A percentile compares a stretch with the other conserved stretches of the same genome.
Evolutionary conservation across 2,329 filamentous ascomycete genomes (phyloP).

Genomic region (Aspergillus oerlinghausenensis): DNA sequence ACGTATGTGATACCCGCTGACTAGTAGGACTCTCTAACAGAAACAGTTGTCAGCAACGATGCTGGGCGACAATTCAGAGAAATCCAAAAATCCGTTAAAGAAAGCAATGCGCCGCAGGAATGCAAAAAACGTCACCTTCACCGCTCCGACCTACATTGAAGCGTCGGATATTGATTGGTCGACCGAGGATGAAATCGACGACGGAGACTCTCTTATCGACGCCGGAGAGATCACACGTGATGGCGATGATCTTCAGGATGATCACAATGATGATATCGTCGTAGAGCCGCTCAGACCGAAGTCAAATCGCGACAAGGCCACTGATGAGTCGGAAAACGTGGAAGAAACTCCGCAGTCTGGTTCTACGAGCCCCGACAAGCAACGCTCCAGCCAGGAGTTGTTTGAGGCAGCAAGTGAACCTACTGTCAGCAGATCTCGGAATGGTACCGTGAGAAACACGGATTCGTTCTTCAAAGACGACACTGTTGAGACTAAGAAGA

Average conservation of each 20-base stretch:
- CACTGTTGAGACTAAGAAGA: slow-evolving; percentile 91
- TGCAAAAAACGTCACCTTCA: slow-evolving; percentile 81
- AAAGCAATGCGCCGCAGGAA: slow-evolving; percentile 77
- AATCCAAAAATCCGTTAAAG: slow-evolving; percentile 76
- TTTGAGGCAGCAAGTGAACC: slow-evolving; percentile 46
- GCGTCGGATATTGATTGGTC: slow-evolving; percentile 85
- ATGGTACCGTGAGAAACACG: slow-evolving; percentile 82
- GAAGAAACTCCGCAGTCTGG: slow-evolving; percentile 24
- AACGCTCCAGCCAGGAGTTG: slow-evolving; percentile 62
- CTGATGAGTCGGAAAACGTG: slow-evolving; percentile 20
- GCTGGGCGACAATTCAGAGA: slow-evolving; percentile 69
- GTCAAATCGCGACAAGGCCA: slow-evolving; percentile 32
- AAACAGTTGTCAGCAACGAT: slow-evolving; percentile 63
- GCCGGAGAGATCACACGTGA: slow-evolving; percentile 42
- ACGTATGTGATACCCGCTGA: slow-evolving; percentile 56
- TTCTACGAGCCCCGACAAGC: slow-evolving; percentile 32
- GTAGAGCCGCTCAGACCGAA: slow-evolving; percentile 44
- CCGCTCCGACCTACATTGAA: slow-evolving; percentile 80
- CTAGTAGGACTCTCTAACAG: slow-evolving; percentile 14
- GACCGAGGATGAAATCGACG: slow-evolving; percentile 65
- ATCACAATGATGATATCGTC: slow-evolving; percentile 35
- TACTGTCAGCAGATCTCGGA: slow-evolving; percentile 58
- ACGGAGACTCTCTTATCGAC: slow-evolving; percentile 43
- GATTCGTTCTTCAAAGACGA: slow-evolving; percentile 99
- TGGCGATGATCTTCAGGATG: slow-evolving; percentile 29